Base-by-base conservation (phyloP, 139 green algal species). In the Desmodesmus armatus region DNA sequence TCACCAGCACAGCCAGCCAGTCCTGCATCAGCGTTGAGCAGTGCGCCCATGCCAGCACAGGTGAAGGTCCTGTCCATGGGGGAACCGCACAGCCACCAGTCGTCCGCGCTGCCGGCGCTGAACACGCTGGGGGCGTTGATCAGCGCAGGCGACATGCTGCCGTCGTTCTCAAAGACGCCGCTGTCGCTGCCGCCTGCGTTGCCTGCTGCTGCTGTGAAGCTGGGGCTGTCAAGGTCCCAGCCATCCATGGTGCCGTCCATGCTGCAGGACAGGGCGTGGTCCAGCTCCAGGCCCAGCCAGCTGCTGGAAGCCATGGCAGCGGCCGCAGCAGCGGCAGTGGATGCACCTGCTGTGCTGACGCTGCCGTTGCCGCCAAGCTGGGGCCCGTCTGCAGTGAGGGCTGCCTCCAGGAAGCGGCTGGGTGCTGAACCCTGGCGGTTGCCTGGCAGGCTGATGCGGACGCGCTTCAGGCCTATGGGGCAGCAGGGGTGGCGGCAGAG, bases 191-290 rank as follows among this genome's bases (percentile, higher is more conserved):
- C 5, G 25, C 74, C 33, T 70, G 49, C 3, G 21, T 35, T 74
- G 35, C 66, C n/a, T n/a, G n/a, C n/a, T n/a, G n/a, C n/a, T n/a
- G n/a, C n/a, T n/a, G n/a, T n/a, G n/a, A 74, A 49, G 51, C 47
- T 79, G 71, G 49, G 69, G 49, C 49, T 81, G 71, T n/a, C 63
- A 9, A 79, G 71, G 25, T 33, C 51, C 35, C 33, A 74, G 60
- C 37, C 60, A 6, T 49, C n/a, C n/a, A n/a, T n/a, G n/a, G 66
- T 7, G 35, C 74, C 7, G 7, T 67, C 74, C 74, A 49, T 70
- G 74, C 43, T 43, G 74, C 74, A 70, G 43, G 29, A 62, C 72
- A 79, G 23, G 21, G 31, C 74, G n/a, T 47, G 27, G 33, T 81
- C 39, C 74, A 81, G 33, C 27, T 29, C n/a, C n/a, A n/a, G n/a